Evolutionary conservation across 345 rosid genomes (phyloP).

Genomic region (Rhizophora apiculata): DNA sequence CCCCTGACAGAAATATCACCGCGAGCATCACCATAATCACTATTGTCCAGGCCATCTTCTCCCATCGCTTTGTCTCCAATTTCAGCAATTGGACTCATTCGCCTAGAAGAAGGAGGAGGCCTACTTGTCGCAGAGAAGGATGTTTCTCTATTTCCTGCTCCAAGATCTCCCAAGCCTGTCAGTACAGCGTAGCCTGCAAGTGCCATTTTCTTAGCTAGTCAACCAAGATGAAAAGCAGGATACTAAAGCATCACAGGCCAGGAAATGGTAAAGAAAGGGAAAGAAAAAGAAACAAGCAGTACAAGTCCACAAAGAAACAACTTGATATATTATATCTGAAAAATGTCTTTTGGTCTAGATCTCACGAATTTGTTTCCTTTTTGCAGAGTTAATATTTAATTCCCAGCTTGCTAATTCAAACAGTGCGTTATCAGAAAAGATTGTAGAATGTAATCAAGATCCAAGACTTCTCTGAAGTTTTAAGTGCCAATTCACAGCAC

Average conservation of each 20-base stretch:
- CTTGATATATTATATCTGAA: slow-evolving; percentile 9
- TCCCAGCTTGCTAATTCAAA: slow-evolving; percentile 19
- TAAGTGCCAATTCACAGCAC: slow-evolving; percentile 7
- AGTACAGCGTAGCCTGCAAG: slow-evolving; percentile 54
- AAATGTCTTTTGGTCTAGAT: not conserved
- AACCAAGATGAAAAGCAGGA: not conserved
- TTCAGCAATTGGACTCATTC: slow-evolving; percentile 61
- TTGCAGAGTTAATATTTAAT: slow-evolving; percentile 14
- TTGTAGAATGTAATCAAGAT: slow-evolving; percentile 1
- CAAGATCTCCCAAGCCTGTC: slow-evolving; percentile 59
- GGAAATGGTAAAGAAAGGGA: no score
- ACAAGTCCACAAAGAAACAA: slow-evolving; percentile 15
- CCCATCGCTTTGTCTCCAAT: slow-evolving; percentile 31
- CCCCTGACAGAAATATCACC: slow-evolving; percentile 24
- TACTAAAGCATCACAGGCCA: not conserved
- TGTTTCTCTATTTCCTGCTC: slow-evolving; percentile 38
- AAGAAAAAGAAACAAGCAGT: not conserved
- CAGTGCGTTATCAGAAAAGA: slow-evolving; percentile 14
- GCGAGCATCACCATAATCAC: slow-evolving; percentile 31
- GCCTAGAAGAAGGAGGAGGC: slow-evolving; percentile 38
- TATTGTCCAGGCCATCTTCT: slow-evolving; percentile 25
- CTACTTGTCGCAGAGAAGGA: slow-evolving; percentile 41
- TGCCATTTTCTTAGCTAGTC: not conserved
- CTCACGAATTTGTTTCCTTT: not conserved
- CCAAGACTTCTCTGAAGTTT: not conserved